Conservation (phyloP, 768 basidiomycete species). For the Suillus placidus region DNA sequence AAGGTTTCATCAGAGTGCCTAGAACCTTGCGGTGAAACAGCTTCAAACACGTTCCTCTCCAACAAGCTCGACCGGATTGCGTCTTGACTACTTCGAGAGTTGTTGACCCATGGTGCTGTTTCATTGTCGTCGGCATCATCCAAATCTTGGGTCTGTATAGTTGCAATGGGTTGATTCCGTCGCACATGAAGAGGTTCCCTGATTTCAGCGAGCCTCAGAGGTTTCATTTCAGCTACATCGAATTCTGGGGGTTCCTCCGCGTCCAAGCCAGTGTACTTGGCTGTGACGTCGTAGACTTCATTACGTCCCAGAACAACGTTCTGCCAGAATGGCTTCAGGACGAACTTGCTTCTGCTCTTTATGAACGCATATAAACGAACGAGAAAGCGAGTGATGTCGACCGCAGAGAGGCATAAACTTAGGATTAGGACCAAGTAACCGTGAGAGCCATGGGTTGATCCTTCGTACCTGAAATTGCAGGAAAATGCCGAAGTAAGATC, state of each 20-base stretch:
- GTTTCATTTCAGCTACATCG: slow-evolving; percentile 48
- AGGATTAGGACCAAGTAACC: slow-evolving; percentile 60
- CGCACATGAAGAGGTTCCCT: slow-evolving; percentile 17
- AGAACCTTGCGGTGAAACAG: slow-evolving; percentile 41
- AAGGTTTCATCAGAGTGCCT: slow-evolving; percentile 63
- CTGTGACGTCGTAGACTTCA: slow-evolving; percentile 22
- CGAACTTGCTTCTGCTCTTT: slow-evolving; percentile 44
- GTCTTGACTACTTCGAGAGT: slow-evolving; percentile 17
- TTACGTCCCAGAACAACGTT: slow-evolving; percentile 56
- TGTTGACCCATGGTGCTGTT: slow-evolving; percentile 58
- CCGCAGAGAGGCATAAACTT: slow-evolving; percentile 45
- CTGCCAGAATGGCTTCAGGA: slow-evolving; percentile 56
- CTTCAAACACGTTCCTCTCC: slow-evolving; percentile 55
- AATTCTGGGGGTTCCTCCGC: slow-evolving; percentile 57
- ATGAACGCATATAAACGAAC: slow-evolving; percentile 55
- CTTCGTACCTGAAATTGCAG: slow-evolving; percentile 60
- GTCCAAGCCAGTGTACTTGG: slow-evolving; percentile 63
- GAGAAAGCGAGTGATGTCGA: slow-evolving; percentile 57
- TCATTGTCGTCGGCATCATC: slow-evolving; percentile 38
- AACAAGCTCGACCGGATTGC: slow-evolving; percentile 46
- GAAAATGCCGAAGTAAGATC: slow-evolving; percentile 9
- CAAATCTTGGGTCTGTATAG: slow-evolving; percentile 23
- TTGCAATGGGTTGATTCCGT: slow-evolving; percentile 23
- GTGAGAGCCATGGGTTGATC: slow-evolving; percentile 60
- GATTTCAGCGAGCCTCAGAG: slow-evolving; percentile 15